Evolutionary conservation across 805 yeast species (phyloP), one percentile per base, ranked within the genome.

Genomic region (Barnettozyma siamensis): DNA sequence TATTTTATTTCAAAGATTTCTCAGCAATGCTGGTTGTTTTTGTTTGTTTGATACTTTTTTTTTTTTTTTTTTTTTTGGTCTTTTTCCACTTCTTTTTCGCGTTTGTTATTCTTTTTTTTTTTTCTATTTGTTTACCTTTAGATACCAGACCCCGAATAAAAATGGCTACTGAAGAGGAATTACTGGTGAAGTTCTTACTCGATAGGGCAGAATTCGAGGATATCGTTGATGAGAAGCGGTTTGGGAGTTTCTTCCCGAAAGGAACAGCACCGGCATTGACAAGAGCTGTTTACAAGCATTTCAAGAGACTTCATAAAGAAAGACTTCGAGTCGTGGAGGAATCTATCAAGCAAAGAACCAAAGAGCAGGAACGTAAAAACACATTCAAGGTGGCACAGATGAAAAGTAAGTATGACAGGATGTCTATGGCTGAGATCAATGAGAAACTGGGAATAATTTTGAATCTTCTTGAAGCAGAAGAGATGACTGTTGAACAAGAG

Each of bases 371-470:
- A 3, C 32, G 31, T 9, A 33, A 21, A 5, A 27, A 23, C 8
- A 28, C 16, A 9, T 15, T 15, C n/a, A 31, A 31, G 15, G 12
- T 43, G 16, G 35, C 38, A 15, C 9, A 29, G 5, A 21, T 32
- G 2, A 26, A 33, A n/a, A 38, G 38, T 2, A 16, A 38, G 8
- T 26, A 23, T 26, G 33, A 32, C 11, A 15, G 17, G 5, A 11
- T 17, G 6, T 33, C 43, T 4, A 33, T 41, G 3, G 36, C 32
- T 4, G 17, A 36, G 5, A 26, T 54, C 2, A 48, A 57, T 10
- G 20, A 33, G 3, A 56, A 56, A 11, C 47, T 72, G 46, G 45
- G 43, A 1, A 37, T 35, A 7, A 43, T 72, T 21, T 51, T 59
- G n/a, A 35, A 49, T 1, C 51, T 62, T 0, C 23, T 69, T 7